Conservation (phyloP, 75 land plant genomes). For the Isoetes taiwanensis region DNA sequence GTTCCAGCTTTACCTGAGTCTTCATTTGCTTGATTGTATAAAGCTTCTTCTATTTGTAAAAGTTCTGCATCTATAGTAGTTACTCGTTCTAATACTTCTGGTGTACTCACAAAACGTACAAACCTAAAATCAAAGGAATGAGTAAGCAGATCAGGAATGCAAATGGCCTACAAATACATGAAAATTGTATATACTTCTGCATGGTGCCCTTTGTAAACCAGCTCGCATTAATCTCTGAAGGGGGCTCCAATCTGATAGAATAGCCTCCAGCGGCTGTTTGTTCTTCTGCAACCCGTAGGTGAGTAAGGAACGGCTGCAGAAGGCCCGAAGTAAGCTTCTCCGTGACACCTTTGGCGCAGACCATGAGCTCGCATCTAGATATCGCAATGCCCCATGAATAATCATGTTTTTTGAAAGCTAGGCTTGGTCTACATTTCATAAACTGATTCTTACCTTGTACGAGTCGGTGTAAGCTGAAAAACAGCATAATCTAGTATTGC, state of each 20-base stretch:
- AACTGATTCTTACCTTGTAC: conserved; percentile 32
- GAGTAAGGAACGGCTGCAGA: conserved; percentile 60
- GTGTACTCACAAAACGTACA: conserved; percentile 74
- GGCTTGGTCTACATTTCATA: too few species aligned
- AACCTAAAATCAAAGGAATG: conserved; percentile 30
- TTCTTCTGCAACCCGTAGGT: conserved; percentile 62
- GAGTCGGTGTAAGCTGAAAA: conserved; percentile 59
- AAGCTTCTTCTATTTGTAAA: too few species aligned
- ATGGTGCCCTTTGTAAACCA: conserved; percentile 89
- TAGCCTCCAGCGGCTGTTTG: conserved; percentile 31
- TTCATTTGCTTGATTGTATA: too few species aligned
- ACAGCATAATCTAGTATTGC: conserved; percentile 53
- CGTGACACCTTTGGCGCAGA: conserved; percentile 43
- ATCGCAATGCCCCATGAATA: too few species aligned
- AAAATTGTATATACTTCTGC: conserved; percentile 35
- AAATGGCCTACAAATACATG: not conserved
- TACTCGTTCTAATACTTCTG: conserved; percentile 60
- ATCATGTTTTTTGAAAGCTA: too few species aligned
- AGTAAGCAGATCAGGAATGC: not conserved
- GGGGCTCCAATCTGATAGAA: conserved; percentile 49
- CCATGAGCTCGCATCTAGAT: conserved; percentile 65
- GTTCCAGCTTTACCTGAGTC: conserved; percentile 6
- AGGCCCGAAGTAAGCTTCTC: conserved; percentile 75
- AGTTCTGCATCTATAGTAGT: conserved; percentile 27
- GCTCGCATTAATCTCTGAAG: conserved; percentile 19